Evolutionary conservation across 495 filamentous ascomycete species (phyloP).

Genomic region (Neurospora hispaniola): DNA sequence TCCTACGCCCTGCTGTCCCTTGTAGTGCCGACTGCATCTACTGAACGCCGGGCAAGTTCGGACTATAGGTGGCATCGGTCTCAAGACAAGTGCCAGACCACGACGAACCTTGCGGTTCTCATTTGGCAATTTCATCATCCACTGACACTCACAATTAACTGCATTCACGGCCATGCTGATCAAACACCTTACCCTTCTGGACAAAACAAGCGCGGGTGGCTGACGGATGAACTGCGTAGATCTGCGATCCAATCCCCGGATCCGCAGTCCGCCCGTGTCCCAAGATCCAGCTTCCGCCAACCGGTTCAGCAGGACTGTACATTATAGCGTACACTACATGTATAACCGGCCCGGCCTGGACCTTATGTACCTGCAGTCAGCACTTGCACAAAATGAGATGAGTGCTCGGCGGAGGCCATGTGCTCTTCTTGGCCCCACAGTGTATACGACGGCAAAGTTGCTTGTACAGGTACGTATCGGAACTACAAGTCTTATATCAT

Average conservation of each 20-base stretch:
- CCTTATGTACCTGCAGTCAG: neutral
- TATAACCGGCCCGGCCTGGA: neutral
- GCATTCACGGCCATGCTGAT: neutral
- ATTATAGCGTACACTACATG: neutral
- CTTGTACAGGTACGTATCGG: neutral
- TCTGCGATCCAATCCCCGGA: neutral
- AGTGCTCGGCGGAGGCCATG: neutral
- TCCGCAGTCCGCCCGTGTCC: neutral
- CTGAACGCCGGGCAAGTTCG: neutral
- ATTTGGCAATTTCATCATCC: neutral
- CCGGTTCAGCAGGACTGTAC: neutral
- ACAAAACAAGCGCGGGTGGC: neutral
- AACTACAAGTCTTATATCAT: neutral
- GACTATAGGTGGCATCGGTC: neutral
- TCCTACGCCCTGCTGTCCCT: neutral
- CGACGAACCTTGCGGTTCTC: neutral
- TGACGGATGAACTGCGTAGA: neutral
- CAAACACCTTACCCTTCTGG: neutral
- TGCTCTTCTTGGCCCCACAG: neutral
- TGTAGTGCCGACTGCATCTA: neutral
- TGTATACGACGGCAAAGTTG: neutral
- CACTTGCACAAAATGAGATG: neutral
- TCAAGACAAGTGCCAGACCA: neutral
- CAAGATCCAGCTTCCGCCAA: neutral
- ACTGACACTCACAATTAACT: neutral